Evolutionary conservation across 768 basidiomycete species (phyloP).

Genomic region (Lactifluus pinguis): DNA sequence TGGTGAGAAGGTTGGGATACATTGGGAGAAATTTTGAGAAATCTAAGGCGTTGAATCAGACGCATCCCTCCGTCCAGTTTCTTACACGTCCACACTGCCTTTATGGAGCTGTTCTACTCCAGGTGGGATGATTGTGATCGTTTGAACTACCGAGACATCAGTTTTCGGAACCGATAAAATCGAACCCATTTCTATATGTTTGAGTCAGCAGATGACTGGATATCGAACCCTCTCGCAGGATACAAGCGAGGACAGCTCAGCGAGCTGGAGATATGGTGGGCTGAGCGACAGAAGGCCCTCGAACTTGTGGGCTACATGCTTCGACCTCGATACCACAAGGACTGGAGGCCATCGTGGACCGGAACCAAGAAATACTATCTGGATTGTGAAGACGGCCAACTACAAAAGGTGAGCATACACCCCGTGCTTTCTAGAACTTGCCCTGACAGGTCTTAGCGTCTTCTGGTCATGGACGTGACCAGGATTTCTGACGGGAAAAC

Average conservation of each 20-base stretch:
- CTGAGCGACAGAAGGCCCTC: not conserved
- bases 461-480: not conserved
- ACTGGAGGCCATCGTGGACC: not conserved
- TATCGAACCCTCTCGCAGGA: not conserved
- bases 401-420: too few species aligned
- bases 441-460: not conserved
- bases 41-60: not conserved
- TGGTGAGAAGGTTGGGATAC: not conserved
- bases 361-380: too few species aligned
- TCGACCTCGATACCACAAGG: not conserved
- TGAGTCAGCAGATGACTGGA: not conserved
- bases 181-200: not conserved
- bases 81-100: not conserved
- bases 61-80: not conserved
- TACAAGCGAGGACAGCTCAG: not conserved
- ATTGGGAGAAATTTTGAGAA: not conserved
- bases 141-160: not conserved
- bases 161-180: too few species aligned
- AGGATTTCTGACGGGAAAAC: slow-evolving; percentile 2
- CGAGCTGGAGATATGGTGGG: not conserved
- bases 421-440: too few species aligned
- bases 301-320: not conserved
- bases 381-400: too few species aligned
- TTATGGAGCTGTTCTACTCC: not conserved
- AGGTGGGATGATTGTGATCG: too few species aligned